These are phyloP conservation scores for Dactylorhiza incarnata DNA, from an alignment of 106 monocot species.

Conservation along the genomic window DNA sequence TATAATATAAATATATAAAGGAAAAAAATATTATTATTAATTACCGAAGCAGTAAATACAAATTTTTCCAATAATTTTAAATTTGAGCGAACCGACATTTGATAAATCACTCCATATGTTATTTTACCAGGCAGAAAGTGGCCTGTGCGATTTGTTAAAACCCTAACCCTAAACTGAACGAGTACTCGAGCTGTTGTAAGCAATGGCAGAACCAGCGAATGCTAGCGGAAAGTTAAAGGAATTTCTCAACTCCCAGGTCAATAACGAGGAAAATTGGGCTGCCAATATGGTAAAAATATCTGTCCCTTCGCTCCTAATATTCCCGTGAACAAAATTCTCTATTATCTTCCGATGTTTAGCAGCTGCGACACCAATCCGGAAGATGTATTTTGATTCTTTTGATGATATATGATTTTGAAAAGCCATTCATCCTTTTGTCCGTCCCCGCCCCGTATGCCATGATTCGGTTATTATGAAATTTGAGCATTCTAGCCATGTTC, in stretches of 20 bases:
- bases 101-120: no score
- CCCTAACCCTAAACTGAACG: neutral
- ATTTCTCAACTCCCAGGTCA: constrained; percentile 7
- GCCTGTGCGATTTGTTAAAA: neutral
- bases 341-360: neutral
- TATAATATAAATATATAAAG: no score
- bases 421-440: neutral
- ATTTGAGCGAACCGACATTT: no score
- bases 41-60: no score
- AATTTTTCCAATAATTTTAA: no score
- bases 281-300: neutral
- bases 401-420: neutral
- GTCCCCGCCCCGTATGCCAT: neutral
- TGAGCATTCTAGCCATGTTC: neutral
- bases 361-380: neutral
- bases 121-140: no score
- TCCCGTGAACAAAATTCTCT: neutral
- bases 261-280: constrained; percentile 10
- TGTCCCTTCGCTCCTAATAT: neutral
- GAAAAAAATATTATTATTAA: no score
- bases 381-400: neutral
- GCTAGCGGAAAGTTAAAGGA: neutral
- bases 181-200: neutral
- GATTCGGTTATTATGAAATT: neutral
- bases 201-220: constrained; percentile 5